Base-by-base conservation (phyloP, 495 filamentous ascomycete species). In the Daldinia caldariorum region DNA sequence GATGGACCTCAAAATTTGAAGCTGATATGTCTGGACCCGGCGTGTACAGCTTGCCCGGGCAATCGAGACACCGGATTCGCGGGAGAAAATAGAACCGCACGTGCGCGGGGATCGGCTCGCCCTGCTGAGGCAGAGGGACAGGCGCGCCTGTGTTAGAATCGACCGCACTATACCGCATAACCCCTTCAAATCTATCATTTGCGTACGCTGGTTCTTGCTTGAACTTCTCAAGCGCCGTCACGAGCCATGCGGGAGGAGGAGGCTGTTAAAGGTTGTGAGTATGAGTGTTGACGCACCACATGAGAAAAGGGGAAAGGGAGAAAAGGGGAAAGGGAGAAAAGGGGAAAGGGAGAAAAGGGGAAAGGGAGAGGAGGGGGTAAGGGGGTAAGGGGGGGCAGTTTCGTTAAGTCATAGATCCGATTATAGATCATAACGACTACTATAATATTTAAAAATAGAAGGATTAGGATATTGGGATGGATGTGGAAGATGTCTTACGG, bases 41-140 rank as follows among this genome's bases (percentile, higher is more conserved):
- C 0, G 91, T 97, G 77, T 99, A 99, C 34, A 97, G 80, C 77
- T 97, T 97, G 37, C 93, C 92, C 2, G 94, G 92, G 79, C 95
- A 97, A 75, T 97, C 95, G 45, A 88, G 86, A 74, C 95, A 99
- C 37, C 90, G 85, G 60, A 97, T 97, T 32, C 95, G 86, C 0
- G 95, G 93, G 41, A 96, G 83, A 67, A 87, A 96, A 78, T 90
- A 87, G 47, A 87, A 91, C 78, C 91, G 90, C 65, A 91, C 78
- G 69, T 85, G 76, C 6, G 83, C 73, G 5, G 88, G 83, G 7
- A 80, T 66, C 4, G 86, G 78, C 22, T 85, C 79, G 47, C 75
- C 79, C 14, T n/a, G 47, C 0, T 83, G 81, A 14, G 80, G 79
- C 56, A 85, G 78, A 12, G 84, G 71, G 51, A 87, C 82, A 26